phyloP scores from a whole-genome alignment of 495 filamentous ascomycete genomes.

The Terfezia boudieri region DNA sequence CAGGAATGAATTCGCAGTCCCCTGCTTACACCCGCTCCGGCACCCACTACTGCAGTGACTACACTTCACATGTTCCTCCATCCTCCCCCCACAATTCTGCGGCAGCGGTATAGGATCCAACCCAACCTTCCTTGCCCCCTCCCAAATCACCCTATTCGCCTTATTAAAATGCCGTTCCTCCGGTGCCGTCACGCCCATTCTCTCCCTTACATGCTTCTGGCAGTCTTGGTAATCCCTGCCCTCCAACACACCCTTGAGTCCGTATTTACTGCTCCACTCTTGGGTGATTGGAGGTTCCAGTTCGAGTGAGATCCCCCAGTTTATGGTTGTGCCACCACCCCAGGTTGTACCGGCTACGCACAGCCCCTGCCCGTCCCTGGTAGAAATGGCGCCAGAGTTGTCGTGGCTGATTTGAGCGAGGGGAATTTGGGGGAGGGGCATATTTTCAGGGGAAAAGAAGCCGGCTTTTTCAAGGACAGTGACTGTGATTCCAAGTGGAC shows the following conservation, averaged over 20 bases:
- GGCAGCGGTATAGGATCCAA: conserved; percentile 48
- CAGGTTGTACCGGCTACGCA: not conserved
- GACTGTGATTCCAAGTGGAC: not conserved
- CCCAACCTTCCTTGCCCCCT: conserved; percentile 27
- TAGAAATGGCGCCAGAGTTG: not conserved
- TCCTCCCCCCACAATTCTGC: conserved; percentile 49
- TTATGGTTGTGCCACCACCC: not conserved
- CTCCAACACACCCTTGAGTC: not conserved
- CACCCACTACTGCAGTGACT: conserved; percentile 67
- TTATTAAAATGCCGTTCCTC: not conserved
- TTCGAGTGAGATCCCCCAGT: not conserved
- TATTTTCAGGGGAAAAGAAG: not conserved
- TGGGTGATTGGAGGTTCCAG: not conserved
- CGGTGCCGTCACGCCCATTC: not conserved
- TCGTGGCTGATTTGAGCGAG: not conserved
- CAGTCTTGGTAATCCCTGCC: not conserved
- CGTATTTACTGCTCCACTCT: not conserved
- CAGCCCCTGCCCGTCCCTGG: not conserved
- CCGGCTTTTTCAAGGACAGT: not conserved
- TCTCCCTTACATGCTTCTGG: not conserved
- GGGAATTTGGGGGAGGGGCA: not conserved
- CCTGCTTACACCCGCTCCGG: conserved; percentile 36
- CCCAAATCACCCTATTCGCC: not conserved
- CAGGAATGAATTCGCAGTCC: conserved; percentile 53
- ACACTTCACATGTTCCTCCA: conserved; percentile 35